Evolutionary conservation across 2,329 filamentous ascomycete species (phyloP).

Genomic region (Lachnellula hyalina): DNA sequence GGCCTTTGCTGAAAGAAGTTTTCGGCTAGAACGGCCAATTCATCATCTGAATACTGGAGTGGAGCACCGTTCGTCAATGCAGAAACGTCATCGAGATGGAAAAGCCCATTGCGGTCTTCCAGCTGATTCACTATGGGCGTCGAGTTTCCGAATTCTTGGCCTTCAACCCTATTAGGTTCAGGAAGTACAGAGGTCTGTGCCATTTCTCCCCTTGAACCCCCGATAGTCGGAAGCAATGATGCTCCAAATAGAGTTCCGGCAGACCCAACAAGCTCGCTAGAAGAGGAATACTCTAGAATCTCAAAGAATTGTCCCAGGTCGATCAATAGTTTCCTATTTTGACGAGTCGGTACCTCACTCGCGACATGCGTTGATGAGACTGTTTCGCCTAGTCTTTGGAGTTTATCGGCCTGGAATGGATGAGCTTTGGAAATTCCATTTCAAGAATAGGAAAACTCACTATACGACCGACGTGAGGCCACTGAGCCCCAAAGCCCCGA

Average conservation of each 20-base stretch:
- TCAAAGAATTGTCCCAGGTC: conserved; percentile 44
- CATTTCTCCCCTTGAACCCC: conserved; percentile 32
- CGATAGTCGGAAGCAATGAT: conserved; percentile 32
- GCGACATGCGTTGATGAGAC: conserved; percentile 40
- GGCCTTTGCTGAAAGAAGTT: conserved; percentile 42
- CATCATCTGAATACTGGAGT: conserved; percentile 34
- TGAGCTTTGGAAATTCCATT: neutral
- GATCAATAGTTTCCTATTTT: conserved; percentile 35
- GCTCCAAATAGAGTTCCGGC: conserved; percentile 38
- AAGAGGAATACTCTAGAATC: conserved; percentile 42
- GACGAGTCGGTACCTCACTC: conserved; percentile 22
- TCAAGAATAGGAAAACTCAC: conserved; percentile 25
- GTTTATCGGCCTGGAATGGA: conserved; percentile 35
- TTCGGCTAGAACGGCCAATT: conserved; percentile 41
- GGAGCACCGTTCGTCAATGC: neutral
- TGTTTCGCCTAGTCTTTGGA: conserved; percentile 38
- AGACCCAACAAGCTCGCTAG: conserved; percentile 33
- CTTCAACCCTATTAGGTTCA: conserved; percentile 37
- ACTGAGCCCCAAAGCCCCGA: conserved; percentile 35
- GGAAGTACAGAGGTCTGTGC: conserved; percentile 39
- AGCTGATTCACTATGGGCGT: conserved; percentile 22
- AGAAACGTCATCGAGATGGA: neutral
- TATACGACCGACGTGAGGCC: conserved; percentile 41
- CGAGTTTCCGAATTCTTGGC: conserved; percentile 22
- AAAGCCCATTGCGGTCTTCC: neutral